Evolutionary conservation across 139 green algal species (phyloP), one percentile per base, ranked within the genome.

Genomic region (Zygnema cylindricum): DNA sequence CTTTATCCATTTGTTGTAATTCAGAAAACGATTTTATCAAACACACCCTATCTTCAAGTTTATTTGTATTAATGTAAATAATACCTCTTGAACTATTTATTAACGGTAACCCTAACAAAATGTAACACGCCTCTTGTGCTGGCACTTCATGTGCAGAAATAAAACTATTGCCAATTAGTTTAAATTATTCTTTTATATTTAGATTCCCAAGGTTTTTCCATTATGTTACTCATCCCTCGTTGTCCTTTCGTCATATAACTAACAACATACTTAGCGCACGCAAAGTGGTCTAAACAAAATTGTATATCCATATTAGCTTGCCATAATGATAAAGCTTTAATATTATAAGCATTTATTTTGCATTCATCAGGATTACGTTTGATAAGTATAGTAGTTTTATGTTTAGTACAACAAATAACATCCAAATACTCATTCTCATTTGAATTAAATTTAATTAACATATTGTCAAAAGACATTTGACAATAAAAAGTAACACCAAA

Each of bases 301-400:
- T 82, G 76, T 69, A 82, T 82, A 1, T 82, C 76, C 76, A 82
- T 82, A 0, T 82, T 82, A 1, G 41, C 76, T 82, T 30, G n/a
- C 76, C 76, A 82, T 35, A 82, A 43, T 2, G 30, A 35, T 0
- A 82, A 3, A 1, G 63, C 63, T 82, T 35, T 69, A 69, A 33
- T 35, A 54, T 82, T 82, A 11, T 69, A 82, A 0, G 55, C 63
- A 54, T 82, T 82, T 0, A 82, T 54, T 2, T 7, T 32, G 33
- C 30, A 40, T 39, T 82, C 76, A 1, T 30, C 2, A 7, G 63
- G 32, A 0, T 82, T 0, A 3, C 76, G 43, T 0, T 43, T 54
- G 33, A 69, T n/a, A 33, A 82, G 7, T 33, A 82, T 3, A 16
- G 76, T 82, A 43, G 41, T n/a, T 0, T 16, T 33, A 69, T 82